Evolutionary conservation across 169 alveolate genomes (phyloP), one percentile per base, ranked within the genome.

Genomic region (Plasmodium knowlesi): DNA sequence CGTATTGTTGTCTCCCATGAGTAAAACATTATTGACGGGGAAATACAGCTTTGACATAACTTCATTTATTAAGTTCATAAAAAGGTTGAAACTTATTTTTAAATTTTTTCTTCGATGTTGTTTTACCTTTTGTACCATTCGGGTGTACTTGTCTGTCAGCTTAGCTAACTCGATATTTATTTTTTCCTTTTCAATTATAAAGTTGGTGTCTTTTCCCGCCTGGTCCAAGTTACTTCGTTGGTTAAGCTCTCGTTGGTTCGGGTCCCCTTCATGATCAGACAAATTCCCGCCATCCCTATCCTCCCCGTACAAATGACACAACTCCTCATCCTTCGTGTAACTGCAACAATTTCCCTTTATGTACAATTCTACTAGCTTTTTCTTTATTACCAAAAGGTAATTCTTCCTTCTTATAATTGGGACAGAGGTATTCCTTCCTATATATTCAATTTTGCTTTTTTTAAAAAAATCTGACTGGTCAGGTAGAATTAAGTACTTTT

Each of bases 21-120:
- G 39, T 32, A 86, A 86, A 25, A 86, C 85, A 74, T 70, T 86
- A 86, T 86, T 83, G 3, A 86, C 70, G 67, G 93, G 80, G 67
- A 86, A 86, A 22, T 86, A 86, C 5, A 86, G 54, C 22, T 86
- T 86, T n/a, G 93, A 74, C 16, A 78, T 74, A 19, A 86, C 93
- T 57, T 86, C 93, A 70, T 86, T 86, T 22, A 86, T 86, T 86
- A 86, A 34, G 28, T 86, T 37, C 93, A 86, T 86, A 86, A 86
- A 86, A 8, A 54, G 67, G 43, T 86, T 86, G 67, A 86, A 86
- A n/a, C 14, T 86, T 34, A 71, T 86, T 86, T 83, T 73, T 70
- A 86, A 50, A 37, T 70, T 76, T 86, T 86, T 86, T 32, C 93
- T 74, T 37, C 71, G 54, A 86, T 86, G 85, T 3, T 74, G 70